Conservation (phyloP, 208 protist species). For the Leptomonas seymouri region DNA sequence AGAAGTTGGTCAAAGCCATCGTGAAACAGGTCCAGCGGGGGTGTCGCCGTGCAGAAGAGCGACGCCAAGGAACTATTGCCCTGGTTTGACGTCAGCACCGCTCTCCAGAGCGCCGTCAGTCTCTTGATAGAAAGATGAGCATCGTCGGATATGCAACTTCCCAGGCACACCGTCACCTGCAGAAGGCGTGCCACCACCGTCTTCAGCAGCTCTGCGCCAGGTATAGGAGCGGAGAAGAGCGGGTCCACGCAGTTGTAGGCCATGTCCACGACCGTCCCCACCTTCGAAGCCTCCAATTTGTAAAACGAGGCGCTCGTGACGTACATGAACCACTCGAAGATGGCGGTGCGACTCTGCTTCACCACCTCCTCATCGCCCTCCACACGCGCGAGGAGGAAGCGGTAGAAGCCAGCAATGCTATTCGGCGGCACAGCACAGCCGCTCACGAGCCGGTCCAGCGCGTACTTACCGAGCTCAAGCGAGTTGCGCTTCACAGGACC, state of each 20-base stretch:
- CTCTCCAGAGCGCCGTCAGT: constrained; percentile 46
- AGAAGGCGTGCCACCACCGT: constrained; percentile 43
- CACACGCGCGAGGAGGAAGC: constrained; percentile 38
- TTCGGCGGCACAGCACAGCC: constrained; percentile 51
- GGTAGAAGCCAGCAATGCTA: constrained; percentile 44
- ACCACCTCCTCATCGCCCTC: constrained; percentile 31
- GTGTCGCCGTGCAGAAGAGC: constrained; percentile 21
- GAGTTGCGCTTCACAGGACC: constrained; percentile 46
- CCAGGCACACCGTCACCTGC: constrained; percentile 45
- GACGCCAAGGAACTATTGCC: constrained; percentile 8
- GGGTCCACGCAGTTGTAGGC: constrained; percentile 39
- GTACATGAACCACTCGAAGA: constrained; percentile 76
- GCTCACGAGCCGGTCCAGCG: constrained; percentile 57
- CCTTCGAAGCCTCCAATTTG: constrained; percentile 36
- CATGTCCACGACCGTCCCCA: constrained; percentile 46
- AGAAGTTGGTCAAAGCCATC: constrained; percentile 40
- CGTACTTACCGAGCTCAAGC: constrained; percentile 54
- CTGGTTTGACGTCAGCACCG: constrained; percentile 35
- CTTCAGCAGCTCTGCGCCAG: constrained; percentile 47
- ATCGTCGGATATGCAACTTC: constrained; percentile 17
- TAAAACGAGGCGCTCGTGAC: constrained; percentile 48
- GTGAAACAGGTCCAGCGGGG: constrained; percentile 14
- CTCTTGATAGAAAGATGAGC: constrained; percentile 22
- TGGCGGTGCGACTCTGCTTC: constrained; percentile 32
- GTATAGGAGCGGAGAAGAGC: constrained; percentile 55